These are phyloP conservation scores for Mangifera indica DNA, from an alignment of 345 rosid genomes.

Conservation along the genomic window DNA sequence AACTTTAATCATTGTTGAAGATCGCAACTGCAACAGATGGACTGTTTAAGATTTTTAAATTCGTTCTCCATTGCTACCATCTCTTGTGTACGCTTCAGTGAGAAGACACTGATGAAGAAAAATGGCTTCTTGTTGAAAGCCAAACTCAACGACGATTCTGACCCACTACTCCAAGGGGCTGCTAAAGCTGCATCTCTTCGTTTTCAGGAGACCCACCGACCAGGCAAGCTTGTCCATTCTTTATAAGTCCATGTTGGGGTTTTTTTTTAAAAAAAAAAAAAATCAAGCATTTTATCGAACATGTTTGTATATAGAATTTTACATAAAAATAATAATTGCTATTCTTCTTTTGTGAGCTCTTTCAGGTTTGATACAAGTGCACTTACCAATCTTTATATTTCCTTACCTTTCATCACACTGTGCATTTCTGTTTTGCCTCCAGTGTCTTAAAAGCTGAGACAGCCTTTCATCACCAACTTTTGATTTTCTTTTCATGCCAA, in stretches of 20 bases:
- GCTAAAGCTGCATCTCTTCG: slow-evolving; percentile 68
- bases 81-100: slow-evolving; percentile 16
- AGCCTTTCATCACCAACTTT: not conserved
- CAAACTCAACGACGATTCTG: slow-evolving; percentile 40
- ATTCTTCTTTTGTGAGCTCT: too few species aligned
- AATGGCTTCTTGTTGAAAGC: slow-evolving; percentile 36
- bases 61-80: slow-evolving; percentile 14
- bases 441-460: too few species aligned
- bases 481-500: not conserved
- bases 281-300: slow-evolving; percentile 20
- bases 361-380: not conserved
- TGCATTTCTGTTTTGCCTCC: not conserved
- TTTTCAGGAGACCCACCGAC: slow-evolving; percentile 69
- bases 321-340: too few species aligned
- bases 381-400: not conserved
- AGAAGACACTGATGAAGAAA: slow-evolving; percentile 21
- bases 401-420: not conserved
- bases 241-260: not conserved
- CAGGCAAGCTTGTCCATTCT: slow-evolving; percentile 36
- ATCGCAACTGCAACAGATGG: slow-evolving; percentile 20
- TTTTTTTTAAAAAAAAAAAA: too few species aligned
- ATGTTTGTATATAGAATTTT: too few species aligned
- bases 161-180: slow-evolving; percentile 64
- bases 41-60: slow-evolving; percentile 21
- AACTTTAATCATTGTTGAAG: not conserved